Conservation (phyloP, 352 stramenopile genomes). For the Globisporangium heterothallicum region DNA sequence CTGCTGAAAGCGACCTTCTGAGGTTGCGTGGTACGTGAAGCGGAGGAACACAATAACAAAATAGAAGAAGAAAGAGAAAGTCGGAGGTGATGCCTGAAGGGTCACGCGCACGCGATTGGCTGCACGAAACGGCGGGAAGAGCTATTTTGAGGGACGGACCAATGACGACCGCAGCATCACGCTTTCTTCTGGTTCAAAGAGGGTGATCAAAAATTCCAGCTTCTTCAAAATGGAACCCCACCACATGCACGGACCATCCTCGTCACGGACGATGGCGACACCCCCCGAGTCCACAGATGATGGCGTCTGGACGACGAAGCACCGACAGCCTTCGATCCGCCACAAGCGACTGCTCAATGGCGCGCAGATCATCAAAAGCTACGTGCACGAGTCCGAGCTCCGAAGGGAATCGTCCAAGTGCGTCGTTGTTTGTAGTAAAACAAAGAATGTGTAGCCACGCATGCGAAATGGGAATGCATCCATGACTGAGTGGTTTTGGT, state of each 20-base stretch:
- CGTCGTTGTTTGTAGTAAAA: no score
- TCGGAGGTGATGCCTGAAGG: constrained; percentile 2
- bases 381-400: constrained; percentile 39
- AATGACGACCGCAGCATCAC: neutral
- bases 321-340: neutral
- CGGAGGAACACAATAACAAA: neutral
- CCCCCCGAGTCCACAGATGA: neutral
- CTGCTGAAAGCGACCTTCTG: no score
- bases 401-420: constrained; percentile 31
- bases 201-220: no score
- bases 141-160: constrained; percentile 2
- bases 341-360: constrained; percentile 19
- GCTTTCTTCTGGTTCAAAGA: no score
- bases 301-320: neutral
- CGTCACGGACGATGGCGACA: no score
- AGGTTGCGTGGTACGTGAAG: no score
- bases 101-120: constrained; percentile 11
- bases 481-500: neutral
- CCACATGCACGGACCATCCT: no score
- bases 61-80: neutral
- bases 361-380: constrained; percentile 39
- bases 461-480: constrained; percentile 6
- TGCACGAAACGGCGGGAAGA: neutral
- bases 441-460: neutral
- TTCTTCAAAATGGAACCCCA: no score